Evolutionary conservation across 768 basidiomycete species (phyloP).

Genomic region (Porpolomopsis calyptriformis): DNA sequence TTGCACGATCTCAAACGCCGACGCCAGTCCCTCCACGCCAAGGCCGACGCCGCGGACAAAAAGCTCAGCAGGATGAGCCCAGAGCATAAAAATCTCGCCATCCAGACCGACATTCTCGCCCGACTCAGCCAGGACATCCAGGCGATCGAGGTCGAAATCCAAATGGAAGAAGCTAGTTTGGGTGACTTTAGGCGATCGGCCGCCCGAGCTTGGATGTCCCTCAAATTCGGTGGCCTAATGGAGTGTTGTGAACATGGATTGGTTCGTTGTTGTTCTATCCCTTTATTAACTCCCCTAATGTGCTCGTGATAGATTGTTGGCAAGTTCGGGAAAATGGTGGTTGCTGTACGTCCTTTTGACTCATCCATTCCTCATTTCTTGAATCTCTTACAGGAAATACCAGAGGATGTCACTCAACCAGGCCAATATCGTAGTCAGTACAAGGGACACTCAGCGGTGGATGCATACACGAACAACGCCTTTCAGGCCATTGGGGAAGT

Average conservation of each 20-base stretch:
- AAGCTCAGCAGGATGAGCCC: conserved; percentile 85
- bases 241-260: conserved; percentile 79
- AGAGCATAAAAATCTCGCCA: conserved; percentile 72
- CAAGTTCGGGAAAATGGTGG: conserved; percentile 43
- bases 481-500: conserved; percentile 45
- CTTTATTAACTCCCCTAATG: not conserved
- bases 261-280: conserved; percentile 22
- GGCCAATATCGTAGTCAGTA: conserved; percentile 71
- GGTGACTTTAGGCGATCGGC: conserved; percentile 75
- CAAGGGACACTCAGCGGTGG: conserved; percentile 51
- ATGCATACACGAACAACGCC: conserved; percentile 53
- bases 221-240: conserved; percentile 80
- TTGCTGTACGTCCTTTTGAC: conserved; percentile 24
- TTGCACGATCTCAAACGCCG: conserved; percentile 69
- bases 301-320: conserved; percentile 34
- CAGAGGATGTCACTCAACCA: conserved; percentile 70
- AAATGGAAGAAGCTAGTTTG: conserved; percentile 68
- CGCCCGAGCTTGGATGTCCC: conserved; percentile 58
- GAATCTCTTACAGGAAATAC: conserved; percentile 49
- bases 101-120: conserved; percentile 66
- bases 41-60: conserved; percentile 77
- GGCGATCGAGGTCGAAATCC: conserved; percentile 68
- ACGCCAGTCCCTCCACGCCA: conserved; percentile 50
- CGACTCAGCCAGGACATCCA: conserved; percentile 68
- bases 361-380: not conserved